These are phyloP conservation scores for Russula earlei DNA, from an alignment of 768 basidiomycete genomes.

Conservation along the genomic window DNA sequence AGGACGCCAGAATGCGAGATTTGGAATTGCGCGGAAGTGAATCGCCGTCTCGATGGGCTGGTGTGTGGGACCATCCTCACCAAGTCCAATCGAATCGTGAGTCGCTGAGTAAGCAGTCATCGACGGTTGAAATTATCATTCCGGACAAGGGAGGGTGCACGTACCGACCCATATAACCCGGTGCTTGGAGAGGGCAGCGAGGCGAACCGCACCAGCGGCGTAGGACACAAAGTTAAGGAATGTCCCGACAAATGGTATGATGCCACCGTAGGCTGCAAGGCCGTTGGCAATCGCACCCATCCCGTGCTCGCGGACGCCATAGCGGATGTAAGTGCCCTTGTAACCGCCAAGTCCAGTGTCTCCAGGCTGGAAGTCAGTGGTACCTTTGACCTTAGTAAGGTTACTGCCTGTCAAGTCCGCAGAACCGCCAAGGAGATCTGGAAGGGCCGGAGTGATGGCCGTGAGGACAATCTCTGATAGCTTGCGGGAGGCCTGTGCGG, in stretches of 20 bases:
- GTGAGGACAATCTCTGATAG: slow-evolving; percentile 84
- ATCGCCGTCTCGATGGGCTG: slow-evolving; percentile 88
- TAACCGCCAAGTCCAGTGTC: slow-evolving; percentile 78
- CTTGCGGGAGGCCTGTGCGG: slow-evolving; percentile 87
- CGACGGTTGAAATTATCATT: not conserved
- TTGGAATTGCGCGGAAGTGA: slow-evolving; percentile 83
- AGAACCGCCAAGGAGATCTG: slow-evolving; percentile 83
- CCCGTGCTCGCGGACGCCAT: slow-evolving; percentile 94
- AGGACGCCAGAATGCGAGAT: slow-evolving; percentile 87
- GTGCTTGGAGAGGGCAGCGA: slow-evolving; percentile 82
- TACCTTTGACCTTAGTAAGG: slow-evolving; percentile 76
- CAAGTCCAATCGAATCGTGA: slow-evolving; percentile 88
- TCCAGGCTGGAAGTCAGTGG: slow-evolving; percentile 88
- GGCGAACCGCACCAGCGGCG: slow-evolving; percentile 84
- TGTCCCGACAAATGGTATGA: slow-evolving; percentile 85
- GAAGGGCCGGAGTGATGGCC: slow-evolving; percentile 60
- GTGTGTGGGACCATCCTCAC: slow-evolving; percentile 94
- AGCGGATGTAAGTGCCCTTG: slow-evolving; percentile 85
- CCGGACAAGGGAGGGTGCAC: slow-evolving; percentile 25
- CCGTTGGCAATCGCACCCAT: slow-evolving; percentile 97
- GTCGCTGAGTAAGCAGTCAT: slow-evolving; percentile 45
- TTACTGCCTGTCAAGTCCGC: slow-evolving; percentile 91
- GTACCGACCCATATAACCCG: slow-evolving; percentile 90
- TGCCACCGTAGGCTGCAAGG: slow-evolving; percentile 78
- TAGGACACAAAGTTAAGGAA: slow-evolving; percentile 96